These are phyloP conservation scores for Gonium pectorale DNA, from an alignment of 139 green algal genomes.

Conservation along the genomic window DNA sequence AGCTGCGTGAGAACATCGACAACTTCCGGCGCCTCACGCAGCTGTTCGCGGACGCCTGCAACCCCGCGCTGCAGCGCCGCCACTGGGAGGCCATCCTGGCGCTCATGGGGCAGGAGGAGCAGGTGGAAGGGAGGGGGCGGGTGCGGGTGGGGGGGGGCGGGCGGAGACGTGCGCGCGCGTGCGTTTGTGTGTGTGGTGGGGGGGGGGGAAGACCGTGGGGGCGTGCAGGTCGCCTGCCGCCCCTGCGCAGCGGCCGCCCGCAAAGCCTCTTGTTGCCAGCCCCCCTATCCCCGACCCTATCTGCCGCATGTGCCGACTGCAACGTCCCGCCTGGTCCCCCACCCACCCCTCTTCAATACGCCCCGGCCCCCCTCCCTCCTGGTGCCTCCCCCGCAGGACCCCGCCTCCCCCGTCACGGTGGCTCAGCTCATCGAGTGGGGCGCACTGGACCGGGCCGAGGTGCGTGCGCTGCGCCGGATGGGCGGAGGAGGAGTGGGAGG, in stretches of 20 bases:
- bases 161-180: neutral
- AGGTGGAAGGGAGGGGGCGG: neutral
- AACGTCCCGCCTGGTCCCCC: too few species aligned
- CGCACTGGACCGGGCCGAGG: constrained; percentile 49
- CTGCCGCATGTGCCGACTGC: too few species aligned
- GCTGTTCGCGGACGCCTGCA: constrained; percentile 65
- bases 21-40: constrained; percentile 64
- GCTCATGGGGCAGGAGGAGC: constrained; percentile 44
- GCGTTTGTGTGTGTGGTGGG: neutral
- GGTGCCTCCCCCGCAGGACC: too few species aligned
- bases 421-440: constrained; percentile 56
- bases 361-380: too few species aligned
- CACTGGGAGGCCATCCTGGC: constrained; percentile 64
- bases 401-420: constrained; percentile 29
- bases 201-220: neutral
- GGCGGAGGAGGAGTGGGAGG: too few species aligned
- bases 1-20: constrained; percentile 67
- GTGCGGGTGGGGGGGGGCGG: neutral
- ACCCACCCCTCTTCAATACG: too few species aligned
- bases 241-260: neutral
- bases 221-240: neutral
- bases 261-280: too few species aligned
- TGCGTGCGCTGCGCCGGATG: too few species aligned
- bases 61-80: constrained; percentile 66
- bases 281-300: too few species aligned